Conservation (phyloP, 306 rosid genomes). For the Trifolium subterraneum region DNA sequence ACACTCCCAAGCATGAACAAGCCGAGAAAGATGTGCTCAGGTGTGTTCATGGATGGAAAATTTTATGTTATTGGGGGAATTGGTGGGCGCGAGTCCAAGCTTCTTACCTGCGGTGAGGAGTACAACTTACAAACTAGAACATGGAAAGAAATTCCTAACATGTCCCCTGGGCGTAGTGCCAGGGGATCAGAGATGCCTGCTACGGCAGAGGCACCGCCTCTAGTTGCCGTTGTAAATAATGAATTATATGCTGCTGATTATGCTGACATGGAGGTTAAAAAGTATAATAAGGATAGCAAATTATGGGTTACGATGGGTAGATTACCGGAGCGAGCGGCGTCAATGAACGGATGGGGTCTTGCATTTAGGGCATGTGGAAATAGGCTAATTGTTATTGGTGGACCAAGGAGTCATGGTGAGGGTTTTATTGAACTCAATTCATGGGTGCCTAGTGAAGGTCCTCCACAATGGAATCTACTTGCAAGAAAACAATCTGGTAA, state of each 20-base stretch:
- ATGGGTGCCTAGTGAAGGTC: slow-evolving; percentile 96
- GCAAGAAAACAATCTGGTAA: slow-evolving; percentile 72
- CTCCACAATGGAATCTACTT: slow-evolving; percentile 84
- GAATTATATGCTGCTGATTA: slow-evolving; percentile 86
- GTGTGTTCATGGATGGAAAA: slow-evolving; percentile 82
- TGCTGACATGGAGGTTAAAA: slow-evolving; percentile 85
- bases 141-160: slow-evolving; percentile 84
- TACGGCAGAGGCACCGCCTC: slow-evolving; percentile 87
- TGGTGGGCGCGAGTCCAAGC: slow-evolving; percentile 70
- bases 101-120: slow-evolving; percentile 88
- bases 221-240: slow-evolving; percentile 85
- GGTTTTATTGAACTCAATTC: slow-evolving; percentile 85
- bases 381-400: slow-evolving; percentile 84
- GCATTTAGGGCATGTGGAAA: slow-evolving; percentile 97
- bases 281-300: slow-evolving; percentile 61
- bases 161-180: slow-evolving; percentile 80
- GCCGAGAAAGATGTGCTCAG: slow-evolving; percentile 91
- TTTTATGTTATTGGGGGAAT: slow-evolving; percentile 91
- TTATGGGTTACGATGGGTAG: slow-evolving; percentile 73
- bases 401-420: slow-evolving; percentile 75
- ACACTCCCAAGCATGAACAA: slow-evolving; percentile 75
- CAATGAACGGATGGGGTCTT: slow-evolving; percentile 97
- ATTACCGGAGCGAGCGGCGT: slow-evolving; percentile 73
- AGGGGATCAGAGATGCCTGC: slow-evolving; percentile 66
- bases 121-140: slow-evolving; percentile 64